Conservation (phyloP, 2,329 filamentous ascomycete genomes). For the Exophiala bonariae region DNA sequence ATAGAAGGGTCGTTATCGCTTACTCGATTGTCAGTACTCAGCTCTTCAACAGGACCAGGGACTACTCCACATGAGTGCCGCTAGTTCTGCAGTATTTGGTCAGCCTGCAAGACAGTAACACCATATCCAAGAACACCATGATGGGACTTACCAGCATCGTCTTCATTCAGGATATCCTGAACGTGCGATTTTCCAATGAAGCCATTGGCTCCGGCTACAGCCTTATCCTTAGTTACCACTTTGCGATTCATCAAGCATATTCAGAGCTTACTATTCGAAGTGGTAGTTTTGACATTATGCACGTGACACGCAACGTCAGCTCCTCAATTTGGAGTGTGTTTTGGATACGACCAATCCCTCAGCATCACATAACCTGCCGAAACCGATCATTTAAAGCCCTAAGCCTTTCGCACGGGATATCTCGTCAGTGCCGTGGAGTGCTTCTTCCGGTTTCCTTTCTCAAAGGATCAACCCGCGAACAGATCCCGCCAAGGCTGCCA, state of each 20-base stretch:
- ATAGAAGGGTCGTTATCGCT: background rate
- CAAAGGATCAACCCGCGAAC: too few relatives aligned
- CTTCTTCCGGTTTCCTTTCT: too few relatives aligned
- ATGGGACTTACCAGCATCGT: background rate
- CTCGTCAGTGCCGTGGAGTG: too few relatives aligned
- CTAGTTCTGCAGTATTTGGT: background rate
- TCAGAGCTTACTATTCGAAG: background rate
- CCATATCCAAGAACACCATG: background rate
- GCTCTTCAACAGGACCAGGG: background rate
- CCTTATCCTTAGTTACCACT: slow-evolving; percentile 2
- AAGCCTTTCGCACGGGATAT: too few relatives aligned
- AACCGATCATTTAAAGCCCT: too few relatives aligned
- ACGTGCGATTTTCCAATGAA: slow-evolving; percentile 10
- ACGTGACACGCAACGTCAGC: too few relatives aligned
- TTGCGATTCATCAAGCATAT: background rate
- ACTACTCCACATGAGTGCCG: background rate
- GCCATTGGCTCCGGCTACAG: slow-evolving; percentile 7
- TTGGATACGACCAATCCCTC: too few relatives aligned
- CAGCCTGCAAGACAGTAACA: background rate
- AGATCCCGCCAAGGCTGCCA: too few relatives aligned
- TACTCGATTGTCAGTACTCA: background rate
- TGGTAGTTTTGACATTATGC: background rate
- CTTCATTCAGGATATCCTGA: slow-evolving; percentile 9
- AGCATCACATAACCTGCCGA: too few relatives aligned
- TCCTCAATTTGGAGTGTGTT: too few relatives aligned